These are phyloP conservation scores for Spergularia marina DNA, from an alignment of 148 eudicot genomes.

Conservation along the genomic window DNA sequence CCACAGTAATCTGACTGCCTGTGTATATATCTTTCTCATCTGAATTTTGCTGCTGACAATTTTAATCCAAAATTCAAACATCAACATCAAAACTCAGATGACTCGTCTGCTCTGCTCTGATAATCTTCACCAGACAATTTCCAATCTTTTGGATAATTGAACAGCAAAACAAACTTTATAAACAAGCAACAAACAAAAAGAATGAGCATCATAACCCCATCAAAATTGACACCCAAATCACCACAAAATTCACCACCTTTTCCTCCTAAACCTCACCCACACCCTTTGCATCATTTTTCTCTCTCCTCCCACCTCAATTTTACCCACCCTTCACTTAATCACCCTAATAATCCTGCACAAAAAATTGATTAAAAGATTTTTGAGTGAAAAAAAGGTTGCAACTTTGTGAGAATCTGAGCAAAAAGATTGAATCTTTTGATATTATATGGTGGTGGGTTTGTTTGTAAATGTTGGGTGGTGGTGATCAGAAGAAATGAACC, in stretches of 20 bases:
- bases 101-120: neutral
- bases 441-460: slow-evolving; percentile 18
- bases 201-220: no score
- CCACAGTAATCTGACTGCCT: no score
- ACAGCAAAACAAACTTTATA: neutral
- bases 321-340: slow-evolving; percentile 9
- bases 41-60: neutral
- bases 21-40: neutral
- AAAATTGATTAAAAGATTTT: neutral
- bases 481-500: slow-evolving; percentile 39
- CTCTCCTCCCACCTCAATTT: slow-evolving; percentile 10
- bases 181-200: neutral
- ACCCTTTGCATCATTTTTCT: slow-evolving; percentile 21
- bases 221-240: neutral
- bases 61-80: neutral
- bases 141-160: neutral
- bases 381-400: neutral
- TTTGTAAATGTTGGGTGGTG: slow-evolving; percentile 26
- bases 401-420: slow-evolving; percentile 1
- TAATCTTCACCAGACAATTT: slow-evolving; percentile 21
- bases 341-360: neutral
- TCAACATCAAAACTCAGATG: no score
- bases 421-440: slow-evolving; percentile 20
- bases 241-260: neutral
- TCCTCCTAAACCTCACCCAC: slow-evolving; percentile 32